These are phyloP conservation scores for Oxytropis ochrocephala DNA, from an alignment of 306 rosid genomes.

Conservation along the genomic window DNA sequence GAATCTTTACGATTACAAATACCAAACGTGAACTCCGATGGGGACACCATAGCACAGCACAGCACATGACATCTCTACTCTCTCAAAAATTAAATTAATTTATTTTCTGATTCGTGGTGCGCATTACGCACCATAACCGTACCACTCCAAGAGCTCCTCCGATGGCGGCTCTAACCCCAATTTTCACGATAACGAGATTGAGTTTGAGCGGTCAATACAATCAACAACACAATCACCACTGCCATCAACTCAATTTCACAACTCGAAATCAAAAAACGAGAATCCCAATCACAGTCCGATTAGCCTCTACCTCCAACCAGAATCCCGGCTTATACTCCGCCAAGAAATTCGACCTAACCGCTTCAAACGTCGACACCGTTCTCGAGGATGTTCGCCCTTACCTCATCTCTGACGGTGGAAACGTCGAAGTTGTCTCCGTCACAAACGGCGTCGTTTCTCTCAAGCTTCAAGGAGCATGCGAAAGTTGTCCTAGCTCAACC, in stretches of 20 bases:
- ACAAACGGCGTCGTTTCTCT: conserved; percentile 79
- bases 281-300: conserved; percentile 5
- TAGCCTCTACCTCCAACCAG: conserved; percentile 30
- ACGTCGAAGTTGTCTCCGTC: conserved; percentile 86
- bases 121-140: neutral
- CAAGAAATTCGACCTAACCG: conserved; percentile 60
- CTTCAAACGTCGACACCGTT: conserved; percentile 70
- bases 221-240: conserved; percentile 7
- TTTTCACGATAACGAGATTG: neutral
- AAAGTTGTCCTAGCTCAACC: conserved; percentile 92
- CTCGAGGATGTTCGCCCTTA: conserved; percentile 93
- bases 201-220: neutral
- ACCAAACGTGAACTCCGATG: no score
- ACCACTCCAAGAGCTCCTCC: neutral
- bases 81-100: neutral
- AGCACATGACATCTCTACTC: neutral
- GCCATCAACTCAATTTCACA: neutral
- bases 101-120: neutral
- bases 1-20: no score
- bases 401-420: conserved; percentile 88
- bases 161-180: conserved; percentile 23
- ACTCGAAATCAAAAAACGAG: neutral
- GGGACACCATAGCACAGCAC: no score
- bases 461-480: conserved; percentile 89
- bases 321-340: conserved; percentile 83